Evolutionary conservation across 208 protist species (phyloP).

Genomic region (Wallacemonas sp.): DNA sequence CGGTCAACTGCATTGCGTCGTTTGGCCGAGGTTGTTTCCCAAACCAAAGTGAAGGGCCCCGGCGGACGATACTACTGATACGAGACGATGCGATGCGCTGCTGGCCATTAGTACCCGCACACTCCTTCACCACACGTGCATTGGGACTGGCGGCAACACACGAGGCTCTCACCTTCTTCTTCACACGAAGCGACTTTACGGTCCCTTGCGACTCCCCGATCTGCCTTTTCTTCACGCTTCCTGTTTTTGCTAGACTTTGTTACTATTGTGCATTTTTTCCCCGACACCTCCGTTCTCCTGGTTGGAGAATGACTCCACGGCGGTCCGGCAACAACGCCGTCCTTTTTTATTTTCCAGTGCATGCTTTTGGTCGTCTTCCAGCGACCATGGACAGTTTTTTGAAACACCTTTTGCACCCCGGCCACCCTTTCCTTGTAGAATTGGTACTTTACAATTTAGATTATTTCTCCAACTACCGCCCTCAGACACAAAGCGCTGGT

Average conservation of each 20-base stretch:
- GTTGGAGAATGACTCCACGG: no score
- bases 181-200: not conserved
- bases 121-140: not conserved
- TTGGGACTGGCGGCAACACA: no score
- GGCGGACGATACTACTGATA: constrained; percentile 8
- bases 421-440: not conserved
- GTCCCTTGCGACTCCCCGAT: not conserved
- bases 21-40: constrained; percentile 61
- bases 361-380: not conserved
- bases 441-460: no score
- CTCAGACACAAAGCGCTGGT: no score
- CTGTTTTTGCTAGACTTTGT: constrained; percentile 4
- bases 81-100: not conserved
- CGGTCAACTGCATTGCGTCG: constrained; percentile 37
- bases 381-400: no score
- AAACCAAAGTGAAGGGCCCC: constrained; percentile 41
- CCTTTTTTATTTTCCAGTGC: not conserved
- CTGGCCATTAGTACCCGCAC: no score
- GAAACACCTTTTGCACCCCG: no score
- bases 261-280: not conserved
- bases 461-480: no score
- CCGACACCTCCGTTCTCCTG: not conserved
- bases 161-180: no score
- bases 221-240: not conserved
- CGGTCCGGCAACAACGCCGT: no score